Base-by-base conservation (phyloP, 495 filamentous ascomycete genomes). In the Aspergillus bertholletiae region DNA sequence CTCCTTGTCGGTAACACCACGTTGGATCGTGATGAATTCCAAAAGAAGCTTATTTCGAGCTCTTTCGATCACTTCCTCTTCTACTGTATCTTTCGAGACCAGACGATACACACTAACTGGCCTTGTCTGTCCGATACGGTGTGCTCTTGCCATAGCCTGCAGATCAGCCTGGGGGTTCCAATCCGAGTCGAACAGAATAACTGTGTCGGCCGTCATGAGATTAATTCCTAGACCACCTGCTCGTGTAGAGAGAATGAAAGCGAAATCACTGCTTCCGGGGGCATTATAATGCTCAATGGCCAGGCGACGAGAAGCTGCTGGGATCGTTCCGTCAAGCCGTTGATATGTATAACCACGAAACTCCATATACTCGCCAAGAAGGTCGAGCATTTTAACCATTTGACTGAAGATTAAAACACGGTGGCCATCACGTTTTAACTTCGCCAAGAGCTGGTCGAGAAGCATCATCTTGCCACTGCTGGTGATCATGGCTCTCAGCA, bases 381-480 rank as follows among this genome's bases (percentile, higher is more conserved):
- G 91, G 61, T 99, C 92, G 5, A 99, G 84, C 85, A 99, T 97
- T 68, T 91, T 94, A 30, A 99, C 94, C 95, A 99, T 97, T 69
- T 97, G 95, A 59, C 94, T 96, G 74, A 99, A 99, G 45, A 99
- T 97, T 60, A 99, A 67, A 27, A 99, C 95, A 15, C 94, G 89
- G 67, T 99, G 94, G 47, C 88, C 88, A 60, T 99, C 93, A 51
- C 83, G 84, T 69, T 86, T 95, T 44, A 97, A 74, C 72, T 97
- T 99, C 6, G 86, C 84, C 24, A 99, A 81, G 24, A 99, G 83
- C 62, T 89, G 90, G 56, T 99, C 93, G 12, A 99, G 83, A 45
- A 99, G 80, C 87, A 97, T 96, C 93, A 99, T 96, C 72, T 99
- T 99, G 54, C 94, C 94, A 67, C 95, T 97, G 61, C 90, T 95